Percentiles rank a stretch among this genome's conserved stretches.
phyloP scores from a whole-genome alignment of 768 basidiomycete species.

The Trametes cubensis region DNA sequence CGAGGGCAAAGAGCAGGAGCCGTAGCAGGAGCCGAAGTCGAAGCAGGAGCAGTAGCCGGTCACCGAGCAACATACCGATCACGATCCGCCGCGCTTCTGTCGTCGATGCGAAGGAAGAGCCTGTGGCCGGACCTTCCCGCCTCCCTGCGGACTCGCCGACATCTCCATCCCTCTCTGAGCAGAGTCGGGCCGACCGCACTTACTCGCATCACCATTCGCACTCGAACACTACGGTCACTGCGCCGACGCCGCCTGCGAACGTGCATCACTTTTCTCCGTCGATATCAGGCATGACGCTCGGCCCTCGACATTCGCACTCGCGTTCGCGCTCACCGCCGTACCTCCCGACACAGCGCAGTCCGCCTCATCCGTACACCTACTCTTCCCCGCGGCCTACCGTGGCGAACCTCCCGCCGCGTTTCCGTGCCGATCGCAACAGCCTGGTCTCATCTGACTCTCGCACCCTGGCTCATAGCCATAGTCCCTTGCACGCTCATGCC shows the following conservation, averaged over 20 bases:
- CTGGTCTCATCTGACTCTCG: slow-evolving; percentile 4
- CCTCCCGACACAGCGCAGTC: slow-evolving; percentile 17
- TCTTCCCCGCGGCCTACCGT: slow-evolving; percentile 14
- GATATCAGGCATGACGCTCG: slow-evolving; percentile 28
- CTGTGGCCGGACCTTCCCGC: slow-evolving; percentile 18
- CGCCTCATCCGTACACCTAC: slow-evolving; percentile 12
- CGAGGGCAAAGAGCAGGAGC: neutral
- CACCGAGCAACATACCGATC: slow-evolving; percentile 14
- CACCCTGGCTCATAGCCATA: neutral
- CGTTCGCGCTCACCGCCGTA: slow-evolving; percentile 26
- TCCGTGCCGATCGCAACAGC: slow-evolving; percentile 19
- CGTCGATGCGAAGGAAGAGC: slow-evolving; percentile 2
- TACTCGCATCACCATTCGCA: slow-evolving; percentile 51
- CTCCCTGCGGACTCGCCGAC: slow-evolving; percentile 1
- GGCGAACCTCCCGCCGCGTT: slow-evolving; percentile 20
- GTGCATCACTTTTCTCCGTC: slow-evolving; percentile 19
- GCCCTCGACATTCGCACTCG: slow-evolving; percentile 25
- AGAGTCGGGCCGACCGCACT: slow-evolving; percentile 1
- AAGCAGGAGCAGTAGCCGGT: slow-evolving; percentile 5
- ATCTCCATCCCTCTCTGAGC: slow-evolving; percentile 3
- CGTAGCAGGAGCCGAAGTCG: slow-evolving; percentile 12
- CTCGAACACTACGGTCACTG: slow-evolving; percentile 51
- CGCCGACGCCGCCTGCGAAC: slow-evolving; percentile 43
- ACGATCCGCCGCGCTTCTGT: slow-evolving; percentile 16
- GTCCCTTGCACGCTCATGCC: slow-evolving; percentile 4